Base-by-base conservation (phyloP, 2,329 filamentous ascomycete species). In the Trichoderma breve region DNA sequence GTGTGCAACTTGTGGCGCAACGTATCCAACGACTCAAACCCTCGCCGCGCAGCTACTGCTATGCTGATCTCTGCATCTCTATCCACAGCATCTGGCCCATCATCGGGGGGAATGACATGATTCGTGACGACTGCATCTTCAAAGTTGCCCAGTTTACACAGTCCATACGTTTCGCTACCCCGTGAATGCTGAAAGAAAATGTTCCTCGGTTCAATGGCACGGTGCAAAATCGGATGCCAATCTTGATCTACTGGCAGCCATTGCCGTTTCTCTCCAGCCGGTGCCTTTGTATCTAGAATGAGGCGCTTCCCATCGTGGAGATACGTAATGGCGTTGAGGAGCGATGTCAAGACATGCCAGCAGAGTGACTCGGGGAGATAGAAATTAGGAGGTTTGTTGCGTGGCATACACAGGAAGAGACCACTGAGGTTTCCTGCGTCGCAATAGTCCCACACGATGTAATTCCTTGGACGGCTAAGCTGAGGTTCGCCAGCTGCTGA, bases 131-230 rank as follows among this genome's bases (percentile, higher is more conserved):
- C 78, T 18, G 82, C 81, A n/a, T 76, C 76, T 57, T 79, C 76
- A 69, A 86, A 87, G 55, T 85, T 82, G 15, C 86, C 86, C 70
- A 89, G 78, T 79, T 88, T 89, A 75, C 86, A 88, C 32, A 80
- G 76, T 0, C 87, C 87, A 75, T 88, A 89, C 36, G 82, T 83
- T 78, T 88, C 86, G 14, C 73, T 77, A 2, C 84, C 84, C 14
- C 80, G 79, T 43, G 86, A 83, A 66, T 85, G 82, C 76, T 85
- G 82, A 74, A 89, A 83, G 76, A 84, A 86, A 69, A 89, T 83
- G 74, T 86, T 86, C n/a, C 75, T 75, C 0, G 86, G 82, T 64
- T 72, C 77, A 55, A 89, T 82, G 51, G 82, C 80, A 12, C 85
- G 81, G 73, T 89, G 87, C 55, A 89, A 76, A 36, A 88, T 83